Evolutionary conservation across 345 rosid genomes (phyloP).

Genomic region (Nephelium lappaceum): DNA sequence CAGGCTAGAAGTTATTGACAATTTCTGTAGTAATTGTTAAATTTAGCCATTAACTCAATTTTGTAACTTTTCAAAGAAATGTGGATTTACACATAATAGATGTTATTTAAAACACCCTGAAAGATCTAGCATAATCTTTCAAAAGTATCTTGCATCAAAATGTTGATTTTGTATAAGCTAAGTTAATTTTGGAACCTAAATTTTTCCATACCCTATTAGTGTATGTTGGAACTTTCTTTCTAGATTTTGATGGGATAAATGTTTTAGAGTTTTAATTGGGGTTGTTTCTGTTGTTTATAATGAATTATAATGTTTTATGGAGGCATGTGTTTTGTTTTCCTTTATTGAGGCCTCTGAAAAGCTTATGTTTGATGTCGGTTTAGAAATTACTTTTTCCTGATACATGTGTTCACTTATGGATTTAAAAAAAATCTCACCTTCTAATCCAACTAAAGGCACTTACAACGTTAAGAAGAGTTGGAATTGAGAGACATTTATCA

Average conservation of each 20-base stretch:
- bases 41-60: neutral
- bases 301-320: neutral
- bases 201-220: neutral
- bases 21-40: too few relatives aligned
- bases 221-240: neutral
- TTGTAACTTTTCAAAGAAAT: neutral
- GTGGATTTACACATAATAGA: neutral
- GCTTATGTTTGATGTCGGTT: neutral
- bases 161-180: neutral
- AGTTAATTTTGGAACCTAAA: neutral
- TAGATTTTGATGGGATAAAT: constrained; percentile 5
- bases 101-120: neutral
- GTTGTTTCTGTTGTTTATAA: neutral
- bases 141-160: neutral
- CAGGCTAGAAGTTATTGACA: too few relatives aligned
- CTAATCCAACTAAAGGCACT: neutral
- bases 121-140: neutral
- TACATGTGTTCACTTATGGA: neutral
- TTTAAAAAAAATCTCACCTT: neutral
- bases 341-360: neutral
- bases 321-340: neutral
- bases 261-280: neutral
- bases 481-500: neutral
- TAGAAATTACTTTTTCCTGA: neutral
- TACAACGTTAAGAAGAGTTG: neutral